Conservation (phyloP, 1,139 yeast genomes). For the Suhomyces choctaworum region DNA sequence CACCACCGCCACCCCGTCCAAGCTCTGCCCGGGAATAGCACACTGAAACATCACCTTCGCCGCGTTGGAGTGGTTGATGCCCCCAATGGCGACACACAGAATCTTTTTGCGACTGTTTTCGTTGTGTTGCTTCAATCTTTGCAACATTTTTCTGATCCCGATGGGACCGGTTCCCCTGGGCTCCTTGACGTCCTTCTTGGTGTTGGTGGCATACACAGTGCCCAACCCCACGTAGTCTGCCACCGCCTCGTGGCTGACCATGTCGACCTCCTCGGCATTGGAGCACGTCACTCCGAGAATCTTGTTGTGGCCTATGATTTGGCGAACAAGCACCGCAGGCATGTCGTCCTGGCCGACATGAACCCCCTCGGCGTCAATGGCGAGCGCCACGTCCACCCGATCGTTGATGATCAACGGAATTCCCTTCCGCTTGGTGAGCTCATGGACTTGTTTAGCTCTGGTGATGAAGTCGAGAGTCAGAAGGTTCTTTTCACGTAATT, state of each 20-base stretch:
- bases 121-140: slow-evolving; percentile 43
- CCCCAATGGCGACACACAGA: slow-evolving; percentile 82
- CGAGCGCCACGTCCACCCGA: slow-evolving; percentile 85
- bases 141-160: slow-evolving; percentile 60
- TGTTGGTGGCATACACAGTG: slow-evolving; percentile 70
- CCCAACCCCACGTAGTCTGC: slow-evolving; percentile 91
- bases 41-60: slow-evolving; percentile 56
- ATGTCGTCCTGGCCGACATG: slow-evolving; percentile 96
- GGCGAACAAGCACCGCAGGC: slow-evolving; percentile 60
- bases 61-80: slow-evolving; percentile 67
- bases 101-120: slow-evolving; percentile 31
- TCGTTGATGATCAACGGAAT: slow-evolving; percentile 88
- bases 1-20: slow-evolving; percentile 85
- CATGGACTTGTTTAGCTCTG: slow-evolving; percentile 61
- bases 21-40: slow-evolving; percentile 42
- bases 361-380: slow-evolving; percentile 87
- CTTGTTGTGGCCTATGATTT: slow-evolving; percentile 67
- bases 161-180: slow-evolving; percentile 57
- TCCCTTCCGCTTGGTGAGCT: slow-evolving; percentile 54
- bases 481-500: slow-evolving; percentile 75
- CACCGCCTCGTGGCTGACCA: slow-evolving; percentile 52
- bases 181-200: slow-evolving; percentile 58
- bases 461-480: slow-evolving; percentile 68
- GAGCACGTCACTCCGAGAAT: slow-evolving; percentile 82
- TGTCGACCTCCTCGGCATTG: slow-evolving; percentile 54